Evolutionary conservation across 768 basidiomycete species (phyloP).

Genomic region (Kwoniella dendrophila): DNA sequence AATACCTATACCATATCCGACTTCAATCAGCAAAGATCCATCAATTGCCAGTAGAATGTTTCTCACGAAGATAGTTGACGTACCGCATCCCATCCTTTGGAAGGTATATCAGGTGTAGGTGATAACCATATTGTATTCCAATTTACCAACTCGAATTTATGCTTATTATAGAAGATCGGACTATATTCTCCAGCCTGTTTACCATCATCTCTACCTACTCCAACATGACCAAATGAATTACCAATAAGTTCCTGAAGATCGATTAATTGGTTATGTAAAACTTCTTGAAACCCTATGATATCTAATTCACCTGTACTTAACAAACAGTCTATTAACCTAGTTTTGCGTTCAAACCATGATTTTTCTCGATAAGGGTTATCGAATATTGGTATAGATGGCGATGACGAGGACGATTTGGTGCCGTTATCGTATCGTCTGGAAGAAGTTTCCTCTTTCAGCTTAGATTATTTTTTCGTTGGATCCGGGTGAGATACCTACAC

Average conservation of each 20-base stretch:
- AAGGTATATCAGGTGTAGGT: conserved; percentile 48
- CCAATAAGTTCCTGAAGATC: conserved; percentile 66
- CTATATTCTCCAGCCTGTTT: conserved; percentile 64
- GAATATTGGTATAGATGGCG: background rate
- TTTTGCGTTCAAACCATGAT: conserved; percentile 47
- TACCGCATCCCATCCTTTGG: conserved; percentile 56
- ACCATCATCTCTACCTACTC: conserved; percentile 69
- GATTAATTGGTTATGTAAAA: conserved; percentile 63
- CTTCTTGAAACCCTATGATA: conserved; percentile 56
- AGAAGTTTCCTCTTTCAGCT: background rate
- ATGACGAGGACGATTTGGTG: background rate
- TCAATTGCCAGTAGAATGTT: conserved; percentile 1
- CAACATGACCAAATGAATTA: conserved; percentile 63
- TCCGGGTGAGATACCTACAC: conserved; percentile 3
- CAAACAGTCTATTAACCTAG: conserved; percentile 40
- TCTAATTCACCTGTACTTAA: conserved; percentile 38
- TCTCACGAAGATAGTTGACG: conserved; percentile 26
- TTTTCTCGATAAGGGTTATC: conserved; percentile 26
- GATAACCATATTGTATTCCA: conserved; percentile 54
- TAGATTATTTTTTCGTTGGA: background rate
- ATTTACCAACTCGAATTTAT: conserved; percentile 34
- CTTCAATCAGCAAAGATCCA: conserved; percentile 1
- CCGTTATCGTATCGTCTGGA: conserved; percentile 2
- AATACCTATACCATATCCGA: conserved; percentile 21
- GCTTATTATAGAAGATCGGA: conserved; percentile 67